phyloP scores from a whole-genome alignment of 2,329 filamentous ascomycete species.

The Ophiostoma sp. region DNA sequence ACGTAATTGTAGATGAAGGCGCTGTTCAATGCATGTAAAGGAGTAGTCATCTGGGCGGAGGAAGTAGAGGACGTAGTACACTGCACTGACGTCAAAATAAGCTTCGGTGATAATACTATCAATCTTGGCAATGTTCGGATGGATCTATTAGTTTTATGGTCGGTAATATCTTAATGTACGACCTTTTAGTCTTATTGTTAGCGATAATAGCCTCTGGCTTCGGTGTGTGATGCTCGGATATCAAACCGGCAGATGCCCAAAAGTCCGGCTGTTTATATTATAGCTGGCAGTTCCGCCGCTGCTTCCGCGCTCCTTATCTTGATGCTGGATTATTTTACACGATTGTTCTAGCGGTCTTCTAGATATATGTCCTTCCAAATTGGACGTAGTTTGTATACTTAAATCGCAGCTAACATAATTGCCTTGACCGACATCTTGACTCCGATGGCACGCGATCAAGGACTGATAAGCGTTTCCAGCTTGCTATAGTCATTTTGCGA shows the following conservation, averaged over 20 bases:
- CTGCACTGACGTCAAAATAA: neutral
- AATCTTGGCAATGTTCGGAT: neutral
- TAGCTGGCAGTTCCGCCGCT: neutral
- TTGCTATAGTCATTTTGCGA: neutral
- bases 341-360: neutral
- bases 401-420: neutral
- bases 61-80: neutral
- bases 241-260: neutral
- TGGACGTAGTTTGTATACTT: neutral
- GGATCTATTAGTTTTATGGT: neutral
- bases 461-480: neutral
- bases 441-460: neutral
- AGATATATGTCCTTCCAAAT: neutral
- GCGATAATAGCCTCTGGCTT: neutral
- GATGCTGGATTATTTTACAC: neutral
- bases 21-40: too few relatives aligned
- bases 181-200: neutral
- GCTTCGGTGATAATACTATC: neutral
- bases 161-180: too few relatives aligned
- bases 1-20: too few relatives aligned
- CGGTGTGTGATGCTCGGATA: neutral
- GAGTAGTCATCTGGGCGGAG: neutral
- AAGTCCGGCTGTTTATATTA: neutral
- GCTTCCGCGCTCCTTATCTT: neutral
- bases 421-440: neutral